Evolutionary conservation across 2,329 filamentous ascomycete genomes (phyloP), one percentile per base, ranked within the genome.

Genomic region (Xylaria sp.): DNA sequence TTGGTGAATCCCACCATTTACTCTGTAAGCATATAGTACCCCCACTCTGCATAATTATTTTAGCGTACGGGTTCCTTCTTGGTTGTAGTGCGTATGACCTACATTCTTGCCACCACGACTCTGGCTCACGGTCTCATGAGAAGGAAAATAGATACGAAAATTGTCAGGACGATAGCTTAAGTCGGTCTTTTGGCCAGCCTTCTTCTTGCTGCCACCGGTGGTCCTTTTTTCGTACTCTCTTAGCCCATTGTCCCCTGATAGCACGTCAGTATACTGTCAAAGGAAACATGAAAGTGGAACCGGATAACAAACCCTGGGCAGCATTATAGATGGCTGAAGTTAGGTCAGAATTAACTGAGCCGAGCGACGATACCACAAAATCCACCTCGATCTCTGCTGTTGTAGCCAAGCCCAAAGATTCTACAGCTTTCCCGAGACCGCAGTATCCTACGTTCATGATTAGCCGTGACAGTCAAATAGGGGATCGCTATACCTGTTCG

Each of bases 11-110:
- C 86, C 91, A 98, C 89, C 90, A 94, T 70, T 88, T 90, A 9
- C 86, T 82, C 69, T 91, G 87, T 68, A 96, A 86, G 76, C 92
- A 97, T 68, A 98, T 94, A 0, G 94, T 97, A 9, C 95, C 95
- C 25, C 89, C 96, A 49, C 83, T 82, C 89, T 91, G 69, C 13
- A 64, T 48, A 41, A n/a, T 23, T 51, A 64, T 39, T 67, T 72
- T 71, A 52, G 72, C 39, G 48, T 39, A 7, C 6, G 41, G 31
- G 28, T 20, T 10, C 64, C 1, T 49, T 58, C 8, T 60, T 8
- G 20, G 15, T 23, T 25, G 31, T 54, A 43, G 6, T 36, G 9
- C 20, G 13, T 39, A 31, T 20, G 72, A 82, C 86, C 79, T 75
- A 90, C 89, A 65, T 81, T 79, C 66, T 79, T 82, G 1, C 91